Base-by-base conservation (phyloP, 345 rosid species). In the Populus deltoides region DNA sequence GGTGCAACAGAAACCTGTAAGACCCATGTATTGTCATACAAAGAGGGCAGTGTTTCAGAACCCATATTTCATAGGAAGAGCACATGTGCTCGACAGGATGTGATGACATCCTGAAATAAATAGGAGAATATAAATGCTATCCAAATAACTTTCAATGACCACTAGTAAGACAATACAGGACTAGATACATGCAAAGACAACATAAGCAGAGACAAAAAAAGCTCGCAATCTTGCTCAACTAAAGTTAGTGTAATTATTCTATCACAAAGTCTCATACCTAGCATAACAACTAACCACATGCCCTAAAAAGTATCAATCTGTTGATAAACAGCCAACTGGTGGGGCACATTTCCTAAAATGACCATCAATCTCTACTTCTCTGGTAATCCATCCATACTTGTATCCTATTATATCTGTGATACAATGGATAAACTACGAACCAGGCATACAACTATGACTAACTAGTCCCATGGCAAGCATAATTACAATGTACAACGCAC, bases 1-100 rank as follows among this genome's bases (percentile, higher is more conserved):
- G 97, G 94, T 71, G 94, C 91, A 82, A 96, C 94, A 79, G 99
- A 96, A 74, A 93, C 99, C 99, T 96, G 82, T 72, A 81, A 83
- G 55, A 80, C 62, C 62, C 49, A n/a, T 63, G 73, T 13, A 51
- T 49, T 66, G 39, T 35, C 80, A 61, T 25, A 39, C 22, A 1
- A 59, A 4, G 5, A 45, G 15, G 22, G 38, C 27, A 65, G 36
- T 27, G 18, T 72, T 45, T 39, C 59, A 38, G 68, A 68, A 9
- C 35, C 24, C 15, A 25, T 18, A 79, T 67, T 47, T 12, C 5
- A 49, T 17, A 39, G 8, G 13, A 66, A 57, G 16, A 13, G 49
- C 8, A 27, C 27, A 35, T 66, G 51, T 63, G 16, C 62, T 29
- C 4, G 36, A 45, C 63, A 45, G 5, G 13, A 36, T 16, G 59